Conservation (phyloP, 805 yeast genomes). For the Metschnikowia gelsemii region DNA sequence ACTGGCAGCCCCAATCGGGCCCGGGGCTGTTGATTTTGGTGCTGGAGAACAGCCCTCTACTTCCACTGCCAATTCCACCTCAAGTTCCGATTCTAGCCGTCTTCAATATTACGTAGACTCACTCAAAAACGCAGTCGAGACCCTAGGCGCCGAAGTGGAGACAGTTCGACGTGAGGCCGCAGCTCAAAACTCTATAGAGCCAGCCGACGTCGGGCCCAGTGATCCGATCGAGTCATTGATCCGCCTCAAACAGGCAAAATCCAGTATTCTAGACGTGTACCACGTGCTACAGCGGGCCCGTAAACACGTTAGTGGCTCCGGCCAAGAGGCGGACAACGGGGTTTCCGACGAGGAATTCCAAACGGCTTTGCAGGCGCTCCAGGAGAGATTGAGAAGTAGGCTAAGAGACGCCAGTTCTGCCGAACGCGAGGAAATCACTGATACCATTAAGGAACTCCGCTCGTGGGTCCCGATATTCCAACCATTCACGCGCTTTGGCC, state of each 20-base stretch:
- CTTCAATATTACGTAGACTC: constrained; percentile 66
- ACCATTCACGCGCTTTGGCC: constrained; percentile 50
- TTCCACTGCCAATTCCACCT: too few relatives aligned
- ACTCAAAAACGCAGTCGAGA: constrained; percentile 54
- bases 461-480: constrained; percentile 53
- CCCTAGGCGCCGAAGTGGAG: constrained; percentile 40
- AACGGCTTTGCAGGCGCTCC: constrained; percentile 43
- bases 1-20: constrained; percentile 51
- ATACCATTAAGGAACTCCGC: constrained; percentile 48
- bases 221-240: constrained; percentile 36
- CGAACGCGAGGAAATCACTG: constrained; percentile 33
- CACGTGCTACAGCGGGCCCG: constrained; percentile 38
- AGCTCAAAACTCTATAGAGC: background rate
- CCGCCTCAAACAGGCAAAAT: constrained; percentile 44
- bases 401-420: constrained; percentile 24
- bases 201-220: background rate
- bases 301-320: constrained; percentile 12
- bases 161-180: constrained; percentile 5
- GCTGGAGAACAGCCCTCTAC: too few relatives aligned
- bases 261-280: constrained; percentile 47
- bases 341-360: constrained; percentile 21
- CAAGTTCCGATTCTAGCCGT: constrained; percentile 45
- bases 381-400: constrained; percentile 46
- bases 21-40: constrained; percentile 25
- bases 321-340: constrained; percentile 7